Base-by-base conservation (phyloP, 1,284 basidiomycete species). In the Ceratobasidium theobromae region DNA sequence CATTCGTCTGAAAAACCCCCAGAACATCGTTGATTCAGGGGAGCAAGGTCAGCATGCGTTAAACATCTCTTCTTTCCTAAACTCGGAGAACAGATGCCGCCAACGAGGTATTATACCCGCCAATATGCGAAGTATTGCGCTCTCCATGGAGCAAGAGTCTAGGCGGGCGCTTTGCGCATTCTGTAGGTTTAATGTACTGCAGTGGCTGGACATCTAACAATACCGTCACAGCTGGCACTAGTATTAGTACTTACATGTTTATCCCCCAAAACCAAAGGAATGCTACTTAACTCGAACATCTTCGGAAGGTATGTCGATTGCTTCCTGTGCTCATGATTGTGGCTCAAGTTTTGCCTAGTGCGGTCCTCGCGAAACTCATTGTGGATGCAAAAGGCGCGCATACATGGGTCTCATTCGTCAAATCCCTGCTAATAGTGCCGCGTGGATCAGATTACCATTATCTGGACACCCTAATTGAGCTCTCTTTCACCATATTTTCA, bases 381-480 rank as follows among this genome's bases (percentile, higher is more conserved):
- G 53, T 65, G 14, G 49, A 65, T 27, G 62, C 62, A 32, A 53
- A 53, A 53, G 51, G 62, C 53, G 21, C 62, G 62, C 62, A 65
- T 65, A 65, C 62, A 65, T 65, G 28, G 28, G n/a, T 1, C n/a
- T 45, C 53, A 35, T 4, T 53, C 6, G 21, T 21, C 18, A 2
- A 40, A 16, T 2, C 6, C 23, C n/a, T 0, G 18, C 30, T 25
- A 32, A 32, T 32, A 23, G 14, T 11, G 8, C 16, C 16, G 16
- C 21, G 16, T n/a, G 40, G 40, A n/a, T 16, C 25, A 65, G 62
- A 53, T 53, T 65, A 65, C 21, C 49, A 53, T 32, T 41, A 65
- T 43, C 43, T 65, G 12, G 62, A 65, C 28, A 65, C 51, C 18
- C 40, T 65, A 6, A 28, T 65, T 11, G 62, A 65, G 23, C 62